Evolutionary conservation across 495 filamentous ascomycete genomes (phyloP).

Genomic region (Pyronema domesticum): DNA sequence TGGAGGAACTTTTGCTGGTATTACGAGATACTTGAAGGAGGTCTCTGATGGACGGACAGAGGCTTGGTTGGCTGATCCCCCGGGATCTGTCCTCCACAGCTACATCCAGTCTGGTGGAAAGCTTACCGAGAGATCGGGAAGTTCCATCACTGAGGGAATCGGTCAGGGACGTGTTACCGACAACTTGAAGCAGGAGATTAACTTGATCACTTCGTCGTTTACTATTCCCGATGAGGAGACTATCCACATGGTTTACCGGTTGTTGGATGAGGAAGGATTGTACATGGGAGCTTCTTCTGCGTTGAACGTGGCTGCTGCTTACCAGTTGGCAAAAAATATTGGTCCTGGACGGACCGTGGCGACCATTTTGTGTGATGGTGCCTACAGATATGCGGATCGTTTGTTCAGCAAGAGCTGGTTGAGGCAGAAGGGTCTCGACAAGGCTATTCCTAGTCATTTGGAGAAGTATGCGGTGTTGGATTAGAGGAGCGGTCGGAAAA

Average conservation of each 20-base stretch:
- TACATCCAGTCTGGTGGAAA: conserved; percentile 78
- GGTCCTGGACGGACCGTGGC: conserved; percentile 83
- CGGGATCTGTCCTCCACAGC: conserved; percentile 76
- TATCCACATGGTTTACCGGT: conserved; percentile 95
- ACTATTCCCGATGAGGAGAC: conserved; percentile 80
- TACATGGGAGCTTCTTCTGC: conserved; percentile 89
- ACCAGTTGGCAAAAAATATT: conserved; percentile 80
- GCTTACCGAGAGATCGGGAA: conserved; percentile 60
- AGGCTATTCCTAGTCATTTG: conserved; percentile 67
- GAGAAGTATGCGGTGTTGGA: conserved; percentile 85
- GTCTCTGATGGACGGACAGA: conserved; percentile 66
- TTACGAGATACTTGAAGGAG: conserved; percentile 77
- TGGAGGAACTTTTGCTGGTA: conserved; percentile 75
- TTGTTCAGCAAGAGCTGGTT: conserved; percentile 85
- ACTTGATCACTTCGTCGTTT: conserved; percentile 68
- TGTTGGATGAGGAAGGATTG: conserved; percentile 87
- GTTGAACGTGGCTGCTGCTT: conserved; percentile 86
- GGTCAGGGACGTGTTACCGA: conserved; percentile 94
- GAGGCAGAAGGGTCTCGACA: conserved; percentile 60
- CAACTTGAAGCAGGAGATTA: conserved; percentile 73
- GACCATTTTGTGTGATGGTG: conserved; percentile 84
- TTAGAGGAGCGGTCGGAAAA: conserved; percentile 26
- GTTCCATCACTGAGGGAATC: conserved; percentile 93
- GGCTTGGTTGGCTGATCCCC: conserved; percentile 80
- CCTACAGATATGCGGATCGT: conserved; percentile 87